Evolutionary conservation across 768 basidiomycete species (phyloP).

Genomic region (Naematelia aurantialba): DNA sequence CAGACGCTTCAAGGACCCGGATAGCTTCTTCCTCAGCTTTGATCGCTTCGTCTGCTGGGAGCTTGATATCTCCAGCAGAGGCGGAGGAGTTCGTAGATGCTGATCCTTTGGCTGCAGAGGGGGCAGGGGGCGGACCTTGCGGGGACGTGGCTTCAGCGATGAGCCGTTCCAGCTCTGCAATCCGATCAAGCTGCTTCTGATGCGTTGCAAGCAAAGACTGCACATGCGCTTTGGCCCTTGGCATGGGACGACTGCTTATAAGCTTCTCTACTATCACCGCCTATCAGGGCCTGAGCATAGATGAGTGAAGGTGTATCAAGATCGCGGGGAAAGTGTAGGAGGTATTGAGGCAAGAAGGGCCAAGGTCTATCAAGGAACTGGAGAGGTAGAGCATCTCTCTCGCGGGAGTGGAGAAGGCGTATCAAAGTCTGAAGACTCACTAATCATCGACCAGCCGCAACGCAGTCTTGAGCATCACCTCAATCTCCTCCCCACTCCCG

Average conservation of each 20-base stretch:
- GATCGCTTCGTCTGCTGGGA: conserved; percentile 40
- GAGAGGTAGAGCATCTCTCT: no score
- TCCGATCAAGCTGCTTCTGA: conserved; percentile 27
- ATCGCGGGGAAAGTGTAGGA: no score
- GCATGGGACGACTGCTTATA: conserved; percentile 42
- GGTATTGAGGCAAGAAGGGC: no score
- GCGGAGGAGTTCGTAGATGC: background rate
- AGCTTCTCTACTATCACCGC: background rate
- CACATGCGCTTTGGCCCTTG: conserved; percentile 45
- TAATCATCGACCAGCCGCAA: conserved; percentile 48
- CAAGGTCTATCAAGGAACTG: no score
- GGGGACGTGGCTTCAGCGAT: conserved; percentile 33
- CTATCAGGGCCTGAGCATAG: no score
- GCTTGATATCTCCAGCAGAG: conserved; percentile 10
- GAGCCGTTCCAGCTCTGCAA: conserved; percentile 36
- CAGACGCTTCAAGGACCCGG: conserved; percentile 32
- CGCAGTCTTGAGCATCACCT: conserved; percentile 38
- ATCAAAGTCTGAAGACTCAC: conserved; percentile 28
- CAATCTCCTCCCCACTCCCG: conserved; percentile 28
- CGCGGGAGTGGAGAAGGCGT: no score
- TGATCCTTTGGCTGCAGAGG: background rate
- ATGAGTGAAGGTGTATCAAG: no score
- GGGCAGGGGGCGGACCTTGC: background rate
- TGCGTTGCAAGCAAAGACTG: conserved; percentile 36
- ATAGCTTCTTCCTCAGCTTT: conserved; percentile 44